Evolutionary conservation across 768 basidiomycete genomes (phyloP), one percentile per base, ranked within the genome.

Genomic region (Pleurotus sapidus): DNA sequence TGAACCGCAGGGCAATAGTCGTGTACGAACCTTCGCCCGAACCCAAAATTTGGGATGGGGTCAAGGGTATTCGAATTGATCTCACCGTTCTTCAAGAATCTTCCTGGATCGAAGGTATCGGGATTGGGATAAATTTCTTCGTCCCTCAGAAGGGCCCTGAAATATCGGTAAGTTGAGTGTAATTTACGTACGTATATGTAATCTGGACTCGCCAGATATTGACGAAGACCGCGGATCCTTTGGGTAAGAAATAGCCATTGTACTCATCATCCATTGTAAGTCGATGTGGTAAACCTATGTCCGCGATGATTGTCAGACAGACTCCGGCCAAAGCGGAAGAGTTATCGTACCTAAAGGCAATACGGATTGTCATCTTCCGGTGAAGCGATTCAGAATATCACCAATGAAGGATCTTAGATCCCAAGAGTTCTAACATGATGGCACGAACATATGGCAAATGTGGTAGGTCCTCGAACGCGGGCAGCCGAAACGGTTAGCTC

Each of bases 1-100:
- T 14, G 27, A 9, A 11, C 4, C 14, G 5, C 15, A n/a, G 38
- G 7, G n/a, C 11, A 8, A 37, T 17, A n/a, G 25, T 45, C 17
- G 18, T 40, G 3, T 23, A 65, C 70, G 24, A 37, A 76, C 75
- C 75, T 72, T 59, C 75, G 63, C 15, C 75, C 75, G 57, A 76
- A 76, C 15, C 75, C 74, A 59, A 76, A 76, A 1, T 70, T 72
- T 25, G 56, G 49, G 9, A 61, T 63, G 3, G 70, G 66, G 49
- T 70, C 61, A 25, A 61, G 45, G 46, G 65, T 27, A 2, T 55
- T 38, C 5, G 58, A 46, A 24, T 61, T 50, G 57, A 65, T 61
- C 23, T 60, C 70, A 54, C 61, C 64, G 2, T 63, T 56, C 17
- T 68, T 70, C 46, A 73, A 54, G 55, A 69, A 75, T 12, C 75